Base-by-base conservation (phyloP, 2,329 filamentous ascomycete species). In the Cordyceps fumosorosea region DNA sequence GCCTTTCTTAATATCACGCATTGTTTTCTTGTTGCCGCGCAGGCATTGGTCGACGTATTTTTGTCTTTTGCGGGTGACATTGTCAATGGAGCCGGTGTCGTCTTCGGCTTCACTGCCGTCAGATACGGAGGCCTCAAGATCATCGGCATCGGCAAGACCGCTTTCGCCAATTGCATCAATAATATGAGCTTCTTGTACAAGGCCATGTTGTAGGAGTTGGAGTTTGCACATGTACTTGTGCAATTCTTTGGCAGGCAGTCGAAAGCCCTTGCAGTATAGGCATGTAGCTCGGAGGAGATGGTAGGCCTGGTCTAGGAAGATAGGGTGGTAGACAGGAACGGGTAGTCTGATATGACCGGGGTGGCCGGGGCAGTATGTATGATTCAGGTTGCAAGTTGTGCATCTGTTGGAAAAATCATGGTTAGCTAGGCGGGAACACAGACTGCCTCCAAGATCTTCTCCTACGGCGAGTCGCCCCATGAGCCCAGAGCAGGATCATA, bases 331-430 rank as follows among this genome's bases (percentile, higher is more conserved):
- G 58, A 97, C 90, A 53, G 90, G 91, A 14, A 93, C 89, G 16
- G 95, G 93, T 14, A 99, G 86, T 69, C 97, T 91, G 73, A 99
- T 96, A 72, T 99, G 95, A 59, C 95, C 96, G 64, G 89, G 85
- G 78, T 99, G 96, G 62, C 96, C 96, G 7, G 93, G 91, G 73
- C 96, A 99, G 69, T 85, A 85, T 71, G 87, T 84, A 65, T 87
- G 88, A 70, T 88, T 89, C 67, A 96, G 83, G 68, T 93, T 91
- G 78, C 95, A 99, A 74, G 95, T 99, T 69, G 91, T 84, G 78
- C 95, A 99, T 72, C 91, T 96, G 63, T 37, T 10, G 22, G 18
- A 18, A 1, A n/a, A 45, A 26, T 8, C 18, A 51, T 18, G 0
- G 37, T 66, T 56, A 64, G 64, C 42, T 20, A 26, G 32, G 22